Percentiles rank a stretch among this genome's conserved stretches.
These are phyloP conservation scores for Xerocomellus amylosporus DNA, from an alignment of 768 basidiomycete genomes.

Conservation along the genomic window DNA sequence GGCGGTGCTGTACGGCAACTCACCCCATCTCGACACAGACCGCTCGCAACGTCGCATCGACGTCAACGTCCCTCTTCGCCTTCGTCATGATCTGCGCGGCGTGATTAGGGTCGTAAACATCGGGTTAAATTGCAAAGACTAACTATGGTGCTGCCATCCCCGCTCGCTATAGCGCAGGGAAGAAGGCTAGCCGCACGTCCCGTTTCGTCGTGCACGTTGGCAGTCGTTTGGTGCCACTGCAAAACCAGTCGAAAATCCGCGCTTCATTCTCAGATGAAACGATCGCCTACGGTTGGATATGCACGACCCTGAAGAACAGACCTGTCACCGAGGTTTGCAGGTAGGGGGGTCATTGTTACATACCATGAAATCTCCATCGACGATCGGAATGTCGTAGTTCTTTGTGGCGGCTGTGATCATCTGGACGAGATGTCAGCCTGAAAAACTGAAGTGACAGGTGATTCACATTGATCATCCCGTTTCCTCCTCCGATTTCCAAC, in stretches of 20 bases:
- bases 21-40: conserved; percentile 52
- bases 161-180: conserved; percentile 36
- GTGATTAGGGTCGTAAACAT: conserved; percentile 13
- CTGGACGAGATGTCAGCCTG: conserved; percentile 20
- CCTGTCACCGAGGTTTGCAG: conserved; percentile 1
- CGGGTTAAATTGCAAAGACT: not conserved
- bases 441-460: not conserved
- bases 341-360: conserved; percentile 1
- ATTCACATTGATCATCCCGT: conserved; percentile 43
- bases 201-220: conserved; percentile 28
- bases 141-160: conserved; percentile 38
- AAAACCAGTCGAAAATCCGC: not conserved
- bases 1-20: not conserved
- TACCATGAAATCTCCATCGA: conserved; percentile 47
- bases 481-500: conserved; percentile 43
- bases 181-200: conserved; percentile 30
- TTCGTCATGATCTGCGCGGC: conserved; percentile 38
- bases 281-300: conserved; percentile 28
- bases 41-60: conserved; percentile 45
- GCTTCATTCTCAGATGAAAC: conserved; percentile 9
- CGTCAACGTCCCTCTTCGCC: conserved; percentile 41
- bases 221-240: conserved; percentile 33
- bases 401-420: conserved; percentile 37
- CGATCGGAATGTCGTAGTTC: conserved; percentile 38
- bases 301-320: conserved; percentile 34